phyloP scores from a whole-genome alignment of 345 rosid genomes.

The Ceriops tagal region DNA sequence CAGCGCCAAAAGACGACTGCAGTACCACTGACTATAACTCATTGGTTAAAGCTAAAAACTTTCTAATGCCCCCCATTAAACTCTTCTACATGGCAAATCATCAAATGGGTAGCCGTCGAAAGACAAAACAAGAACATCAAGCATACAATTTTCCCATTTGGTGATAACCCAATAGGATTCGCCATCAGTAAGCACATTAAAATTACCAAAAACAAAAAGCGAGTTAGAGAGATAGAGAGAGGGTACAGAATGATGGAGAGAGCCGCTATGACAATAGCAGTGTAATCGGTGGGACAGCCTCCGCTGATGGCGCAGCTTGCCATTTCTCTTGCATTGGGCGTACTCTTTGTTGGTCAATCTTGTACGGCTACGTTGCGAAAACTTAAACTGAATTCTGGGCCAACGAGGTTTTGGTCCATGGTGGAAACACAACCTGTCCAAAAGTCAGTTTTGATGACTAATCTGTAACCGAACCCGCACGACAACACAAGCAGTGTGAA shows the following conservation, averaged over 20 bases:
- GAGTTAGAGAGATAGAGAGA: background rate
- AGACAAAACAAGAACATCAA: background rate
- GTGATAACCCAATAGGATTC: background rate
- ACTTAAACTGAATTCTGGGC: too few relatives aligned
- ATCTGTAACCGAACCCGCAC: too few relatives aligned
- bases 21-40: too few relatives aligned
- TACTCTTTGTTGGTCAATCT: too few relatives aligned
- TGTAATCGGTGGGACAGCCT: conserved; percentile 86
- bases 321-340: conserved; percentile 31
- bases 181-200: background rate
- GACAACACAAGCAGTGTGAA: too few relatives aligned
- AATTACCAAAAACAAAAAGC: background rate
- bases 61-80: background rate
- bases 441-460: too few relatives aligned
- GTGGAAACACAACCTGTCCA: too few relatives aligned
- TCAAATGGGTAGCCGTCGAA: conserved; percentile 22
- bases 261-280: conserved; percentile 54
- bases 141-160: background rate
- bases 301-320: conserved; percentile 54
- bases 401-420: too few relatives aligned
- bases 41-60: background rate
- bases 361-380: too few relatives aligned
- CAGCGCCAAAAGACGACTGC: too few relatives aligned
- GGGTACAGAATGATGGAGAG: conserved; percentile 59
- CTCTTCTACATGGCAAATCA: conserved; percentile 19